Evolutionary conservation across 257 asterid genomes (phyloP).

Genomic region (Forsythia suspensa): DNA sequence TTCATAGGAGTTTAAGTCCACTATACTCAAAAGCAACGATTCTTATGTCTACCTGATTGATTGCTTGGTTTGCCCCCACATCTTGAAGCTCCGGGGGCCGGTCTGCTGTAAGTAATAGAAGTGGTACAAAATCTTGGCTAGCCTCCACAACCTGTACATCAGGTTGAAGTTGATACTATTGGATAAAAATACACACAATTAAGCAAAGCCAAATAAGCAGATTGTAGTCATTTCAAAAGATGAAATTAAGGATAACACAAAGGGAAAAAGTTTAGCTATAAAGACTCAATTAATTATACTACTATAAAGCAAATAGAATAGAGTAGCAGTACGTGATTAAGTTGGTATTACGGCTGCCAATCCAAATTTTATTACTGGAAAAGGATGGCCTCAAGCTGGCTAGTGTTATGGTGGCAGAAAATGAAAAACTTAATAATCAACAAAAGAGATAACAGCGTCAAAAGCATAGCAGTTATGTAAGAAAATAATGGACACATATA

Average conservation of each 20-base stretch:
- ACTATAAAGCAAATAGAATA: constrained; percentile 8
- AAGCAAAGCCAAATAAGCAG: neutral
- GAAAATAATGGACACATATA: constrained; percentile 6
- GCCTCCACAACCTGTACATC: constrained; percentile 90
- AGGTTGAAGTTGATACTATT: constrained; percentile 11
- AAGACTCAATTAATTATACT: constrained; percentile 3
- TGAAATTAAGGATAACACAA: neutral
- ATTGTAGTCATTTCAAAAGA: neutral
- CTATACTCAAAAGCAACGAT: neutral
- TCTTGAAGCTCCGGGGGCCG: constrained; percentile 96
- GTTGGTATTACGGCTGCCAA: neutral
- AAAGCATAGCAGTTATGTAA: neutral
- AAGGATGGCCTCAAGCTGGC: neutral
- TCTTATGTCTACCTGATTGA: constrained; percentile 64
- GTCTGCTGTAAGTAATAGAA: constrained; percentile 88
- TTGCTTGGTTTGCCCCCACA: constrained; percentile 98
- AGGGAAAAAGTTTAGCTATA: constrained; percentile 5
- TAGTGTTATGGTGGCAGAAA: neutral
- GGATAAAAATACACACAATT: neutral
- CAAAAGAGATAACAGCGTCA: neutral
- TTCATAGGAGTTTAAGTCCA: neutral
- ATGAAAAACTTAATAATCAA: neutral
- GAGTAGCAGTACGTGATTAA: neutral
- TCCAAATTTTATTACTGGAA: neutral
- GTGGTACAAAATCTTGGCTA: constrained; percentile 87